A percentile compares a stretch with the other conserved stretches of the same genome.
Evolutionary conservation across 2,329 filamentous ascomycete species (phyloP).

Genomic region (Phoma sp.): DNA sequence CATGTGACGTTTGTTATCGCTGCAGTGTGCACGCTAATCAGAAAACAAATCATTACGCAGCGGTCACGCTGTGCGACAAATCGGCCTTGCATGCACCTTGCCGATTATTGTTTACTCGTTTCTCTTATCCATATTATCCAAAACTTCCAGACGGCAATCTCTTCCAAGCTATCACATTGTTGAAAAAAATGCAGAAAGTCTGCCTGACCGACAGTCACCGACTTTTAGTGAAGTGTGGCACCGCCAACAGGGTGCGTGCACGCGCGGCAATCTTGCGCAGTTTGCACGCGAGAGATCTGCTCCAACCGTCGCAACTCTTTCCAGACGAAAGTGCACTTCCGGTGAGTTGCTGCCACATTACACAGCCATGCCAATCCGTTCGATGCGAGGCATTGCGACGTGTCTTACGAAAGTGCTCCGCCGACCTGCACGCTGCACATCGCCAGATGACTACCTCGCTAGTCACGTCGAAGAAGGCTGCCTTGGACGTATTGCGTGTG

Average conservation of each 20-base stretch:
- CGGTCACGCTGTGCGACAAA: constrained; percentile 12
- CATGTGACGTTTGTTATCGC: constrained; percentile 30
- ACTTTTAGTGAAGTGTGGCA: constrained; percentile 15
- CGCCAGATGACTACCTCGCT: constrained; percentile 3
- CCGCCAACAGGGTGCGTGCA: constrained; percentile 10
- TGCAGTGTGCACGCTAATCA: constrained; percentile 27
- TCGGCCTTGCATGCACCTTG: constrained; percentile 10
- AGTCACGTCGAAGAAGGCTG: constrained; percentile 4
- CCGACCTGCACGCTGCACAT: constrained; percentile 17
- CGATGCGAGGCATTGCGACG: constrained; percentile 18
- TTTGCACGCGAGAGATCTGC: constrained; percentile 17
- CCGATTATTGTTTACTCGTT: constrained; percentile 1
- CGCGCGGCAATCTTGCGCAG: constrained; percentile 3
- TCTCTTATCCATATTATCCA: not conserved
- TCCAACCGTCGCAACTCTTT: constrained; percentile 23
- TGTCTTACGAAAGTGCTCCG: constrained; percentile 15
- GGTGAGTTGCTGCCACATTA: constrained; percentile 20
- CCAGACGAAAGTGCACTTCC: constrained; percentile 23
- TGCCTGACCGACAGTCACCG: constrained; percentile 19
- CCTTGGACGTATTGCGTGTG: constrained; percentile 15
- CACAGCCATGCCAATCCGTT: constrained; percentile 9
- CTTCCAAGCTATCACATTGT: constrained; percentile 10
- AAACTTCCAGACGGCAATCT: not conserved
- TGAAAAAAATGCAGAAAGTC: constrained; percentile 11
- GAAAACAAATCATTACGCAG: constrained; percentile 17